Percentiles rank a stretch among this genome's conserved stretches.
phyloP scores from a whole-genome alignment of 1,139 yeast species.

The Sugiyamaella pinicola region DNA sequence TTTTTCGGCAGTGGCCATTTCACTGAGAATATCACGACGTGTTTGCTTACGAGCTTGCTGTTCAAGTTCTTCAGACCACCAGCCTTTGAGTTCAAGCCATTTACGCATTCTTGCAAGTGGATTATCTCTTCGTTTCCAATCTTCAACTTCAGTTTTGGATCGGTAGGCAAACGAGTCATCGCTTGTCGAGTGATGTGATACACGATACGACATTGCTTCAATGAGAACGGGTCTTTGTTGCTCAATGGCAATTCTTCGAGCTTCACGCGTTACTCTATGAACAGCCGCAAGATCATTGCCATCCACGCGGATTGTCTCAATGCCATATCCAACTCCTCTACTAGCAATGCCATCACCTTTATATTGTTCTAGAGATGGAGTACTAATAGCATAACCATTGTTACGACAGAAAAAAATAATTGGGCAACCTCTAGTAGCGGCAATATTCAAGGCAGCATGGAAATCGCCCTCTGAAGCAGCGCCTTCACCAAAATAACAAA shows the following conservation, averaged over 20 bases:
- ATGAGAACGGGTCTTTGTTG: slow-evolving; percentile 41
- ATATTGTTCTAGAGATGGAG: slow-evolving; percentile 43
- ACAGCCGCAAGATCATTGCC: slow-evolving; percentile 45
- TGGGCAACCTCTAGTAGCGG: slow-evolving; percentile 44
- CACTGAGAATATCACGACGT: slow-evolving; percentile 36
- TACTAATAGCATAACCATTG: slow-evolving; percentile 45
- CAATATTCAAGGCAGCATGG: slow-evolving; percentile 45
- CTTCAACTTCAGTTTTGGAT: slow-evolving; percentile 42
- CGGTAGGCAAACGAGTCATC: slow-evolving; percentile 46
- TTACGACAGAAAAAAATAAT: slow-evolving; percentile 43
- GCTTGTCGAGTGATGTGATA: slow-evolving; percentile 44
- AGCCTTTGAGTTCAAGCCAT: slow-evolving; percentile 38
- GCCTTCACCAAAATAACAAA: slow-evolving; percentile 45
- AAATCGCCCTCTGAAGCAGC: slow-evolving; percentile 46
- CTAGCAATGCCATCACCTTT: slow-evolving; percentile 45
- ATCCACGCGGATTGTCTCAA: slow-evolving; percentile 43
- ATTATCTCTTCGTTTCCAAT: slow-evolving; percentile 44
- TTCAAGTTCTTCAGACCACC: slow-evolving; percentile 43
- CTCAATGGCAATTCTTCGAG: slow-evolving; percentile 39
- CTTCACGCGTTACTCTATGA: slow-evolving; percentile 38
- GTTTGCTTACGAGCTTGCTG: slow-evolving; percentile 33
- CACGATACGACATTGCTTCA: slow-evolving; percentile 45
- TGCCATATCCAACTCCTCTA: slow-evolving; percentile 44
- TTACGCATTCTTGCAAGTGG: slow-evolving; percentile 43
- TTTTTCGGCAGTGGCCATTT: slow-evolving; percentile 41